phyloP scores from a whole-genome alignment of 495 filamentous ascomycete species.

The Platismatia glauca region DNA sequence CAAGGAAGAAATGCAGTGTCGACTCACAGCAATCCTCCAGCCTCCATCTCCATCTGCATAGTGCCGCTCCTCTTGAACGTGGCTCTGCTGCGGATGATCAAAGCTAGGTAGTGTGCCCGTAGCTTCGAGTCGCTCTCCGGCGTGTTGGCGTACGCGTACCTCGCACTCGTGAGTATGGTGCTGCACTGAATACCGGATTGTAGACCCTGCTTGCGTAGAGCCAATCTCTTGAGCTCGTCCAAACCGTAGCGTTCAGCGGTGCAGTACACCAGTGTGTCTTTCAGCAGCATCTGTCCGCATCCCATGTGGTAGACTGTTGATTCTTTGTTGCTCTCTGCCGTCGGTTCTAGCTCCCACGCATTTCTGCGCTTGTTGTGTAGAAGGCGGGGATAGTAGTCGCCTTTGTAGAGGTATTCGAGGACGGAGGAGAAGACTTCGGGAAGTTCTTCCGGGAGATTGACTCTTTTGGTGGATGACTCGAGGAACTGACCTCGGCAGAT shows the following conservation, averaged over 20 bases:
- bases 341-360: slow-evolving; percentile 63
- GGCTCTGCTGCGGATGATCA: slow-evolving; percentile 74
- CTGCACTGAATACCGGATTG: slow-evolving; percentile 72
- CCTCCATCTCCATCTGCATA: slow-evolving; percentile 94
- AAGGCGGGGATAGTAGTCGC: slow-evolving; percentile 78
- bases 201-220: slow-evolving; percentile 78
- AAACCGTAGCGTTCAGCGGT: slow-evolving; percentile 74
- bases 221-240: slow-evolving; percentile 70
- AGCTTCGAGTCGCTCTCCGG: slow-evolving; percentile 82
- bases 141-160: slow-evolving; percentile 82
- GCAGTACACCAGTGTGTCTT: slow-evolving; percentile 88
- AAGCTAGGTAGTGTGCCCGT: slow-evolving; percentile 80
- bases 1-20: not conserved
- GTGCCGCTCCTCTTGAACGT: slow-evolving; percentile 92
- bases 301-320: slow-evolving; percentile 61
- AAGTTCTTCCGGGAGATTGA: slow-evolving; percentile 74
- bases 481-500: slow-evolving; percentile 52
- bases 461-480: slow-evolving; percentile 54
- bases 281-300: slow-evolving; percentile 60
- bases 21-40: slow-evolving; percentile 56
- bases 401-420: slow-evolving; percentile 89
- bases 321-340: slow-evolving; percentile 29
- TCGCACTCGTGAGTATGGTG: slow-evolving; percentile 74
- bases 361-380: slow-evolving; percentile 58
- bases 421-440: slow-evolving; percentile 86